Percentiles rank a stretch among this genome's conserved stretches.
Evolutionary conservation across 208 protist genomes (phyloP).

Genomic region (Leishmania arabica): DNA sequence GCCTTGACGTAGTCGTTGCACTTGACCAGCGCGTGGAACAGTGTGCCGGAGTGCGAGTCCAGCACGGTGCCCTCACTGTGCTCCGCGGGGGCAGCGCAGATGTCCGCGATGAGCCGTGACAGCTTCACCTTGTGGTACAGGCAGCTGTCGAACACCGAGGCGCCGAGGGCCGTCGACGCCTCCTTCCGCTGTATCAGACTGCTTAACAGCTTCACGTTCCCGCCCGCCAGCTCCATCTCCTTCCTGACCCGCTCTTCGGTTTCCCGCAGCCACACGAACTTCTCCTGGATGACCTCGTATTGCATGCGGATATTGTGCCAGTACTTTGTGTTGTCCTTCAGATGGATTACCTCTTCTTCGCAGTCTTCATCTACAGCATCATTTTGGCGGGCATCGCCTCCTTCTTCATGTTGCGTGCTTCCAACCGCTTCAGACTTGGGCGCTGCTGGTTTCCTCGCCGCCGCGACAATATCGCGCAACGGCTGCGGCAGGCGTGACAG

Average conservation of each 20-base stretch:
- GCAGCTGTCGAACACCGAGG: slow-evolving; percentile 74
- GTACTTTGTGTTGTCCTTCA: slow-evolving; percentile 25
- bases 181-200: slow-evolving; percentile 56
- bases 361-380: not conserved
- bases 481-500: slow-evolving; percentile 26
- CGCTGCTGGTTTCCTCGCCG: not conserved
- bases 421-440: not conserved
- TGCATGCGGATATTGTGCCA: slow-evolving; percentile 29
- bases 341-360: not conserved
- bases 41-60: slow-evolving; percentile 15
- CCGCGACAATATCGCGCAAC: slow-evolving; percentile 17
- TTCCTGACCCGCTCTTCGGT: slow-evolving; percentile 25
- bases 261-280: slow-evolving; percentile 28
- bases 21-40: slow-evolving; percentile 34
- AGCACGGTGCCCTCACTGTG: slow-evolving; percentile 41
- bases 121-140: slow-evolving; percentile 75
- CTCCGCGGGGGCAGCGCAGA: slow-evolving; percentile 33
- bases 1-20: slow-evolving; percentile 34
- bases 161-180: slow-evolving; percentile 39
- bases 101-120: slow-evolving; percentile 36
- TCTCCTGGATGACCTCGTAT: slow-evolving; percentile 34
- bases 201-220: slow-evolving; percentile 62
- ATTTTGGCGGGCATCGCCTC: not conserved
- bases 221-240: slow-evolving; percentile 50
- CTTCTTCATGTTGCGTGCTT: not conserved